Evolutionary conservation across 2,329 filamentous ascomycete species (phyloP), one percentile per base, ranked within the genome.

Genomic region (Trichoderma simmonsii): DNA sequence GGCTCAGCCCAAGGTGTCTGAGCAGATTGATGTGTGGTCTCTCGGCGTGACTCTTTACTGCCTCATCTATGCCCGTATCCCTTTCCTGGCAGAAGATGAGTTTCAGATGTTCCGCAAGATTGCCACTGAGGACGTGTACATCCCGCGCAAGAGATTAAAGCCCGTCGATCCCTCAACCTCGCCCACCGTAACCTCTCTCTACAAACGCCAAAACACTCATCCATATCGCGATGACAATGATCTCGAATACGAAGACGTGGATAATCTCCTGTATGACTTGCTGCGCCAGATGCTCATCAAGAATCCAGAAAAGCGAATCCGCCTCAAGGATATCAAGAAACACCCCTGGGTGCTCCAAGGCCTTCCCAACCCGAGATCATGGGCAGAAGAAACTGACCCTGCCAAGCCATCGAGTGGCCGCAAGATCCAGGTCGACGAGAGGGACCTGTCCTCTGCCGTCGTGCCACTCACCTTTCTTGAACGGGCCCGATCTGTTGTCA

Each of bases 11-110:
- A 95, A 87, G 83, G 91, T 99, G 54, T 97, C 94, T 5, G 93
- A 94, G 77, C 93, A 97, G 77, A 97, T 99, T 76, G 96, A 99
- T 78, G 91, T 99, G 18, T 99, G 96, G 96, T 97, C 96, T 12
- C 86, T 99, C 26, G 96, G 96, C 26, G 94, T 99, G 24, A 99
- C 96, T 0, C 88, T 99, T 2, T 99, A 98, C 82, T 97, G 95
- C 78, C 90, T 99, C 80, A 90, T 99, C 70, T 99, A 92, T 79
- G 96, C 94, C 15, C 93, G 96, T 68, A 93, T 98, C 54, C 96
- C 96, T 0, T 99, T 98, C 79, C 88, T 97, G 76, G 94, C 94
- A 64, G 92, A 96, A 78, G 95, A 97, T 76, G 94, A 97, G 77
- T 98, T 92, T 80, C 92, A 93, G 73, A 92, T 99, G 84, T 98